Percentiles rank a stretch among this genome's conserved stretches.
These are phyloP conservation scores for Paracoccidioides brasiliensis DNA, from an alignment of 2,329 filamentous ascomycete species.

Conservation along the genomic window DNA sequence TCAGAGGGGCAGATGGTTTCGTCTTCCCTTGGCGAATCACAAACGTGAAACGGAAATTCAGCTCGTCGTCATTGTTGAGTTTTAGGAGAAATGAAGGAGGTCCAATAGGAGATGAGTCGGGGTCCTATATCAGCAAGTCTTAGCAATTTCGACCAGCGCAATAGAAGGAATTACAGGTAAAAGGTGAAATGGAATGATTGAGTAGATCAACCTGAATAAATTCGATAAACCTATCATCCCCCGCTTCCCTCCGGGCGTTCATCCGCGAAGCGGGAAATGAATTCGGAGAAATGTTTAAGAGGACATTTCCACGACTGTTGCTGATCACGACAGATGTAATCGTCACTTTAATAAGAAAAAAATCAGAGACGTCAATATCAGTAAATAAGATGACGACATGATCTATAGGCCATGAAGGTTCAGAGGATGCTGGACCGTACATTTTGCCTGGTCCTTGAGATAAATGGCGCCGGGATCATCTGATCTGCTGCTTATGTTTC, in stretches of 20 bases:
- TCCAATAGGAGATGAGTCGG: conserved; percentile 41
- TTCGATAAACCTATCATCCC: conserved; percentile 67
- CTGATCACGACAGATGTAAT: conserved; percentile 73
- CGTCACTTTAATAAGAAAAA: conserved; percentile 48
- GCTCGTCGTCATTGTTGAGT: conserved; percentile 78
- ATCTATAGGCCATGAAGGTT: conserved; percentile 25
- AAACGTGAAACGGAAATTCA: conserved; percentile 87
- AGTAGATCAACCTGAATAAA: conserved; percentile 65
- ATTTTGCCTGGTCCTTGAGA: conserved; percentile 80
- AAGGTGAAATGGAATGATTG: background rate
- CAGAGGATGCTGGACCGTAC: conserved; percentile 36
- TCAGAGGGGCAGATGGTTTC: conserved; percentile 37
- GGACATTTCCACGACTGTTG: conserved; percentile 62
- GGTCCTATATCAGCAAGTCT: conserved; percentile 47
- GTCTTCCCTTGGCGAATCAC: conserved; percentile 49
- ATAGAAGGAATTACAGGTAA: conserved; percentile 7
- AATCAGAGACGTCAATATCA: conserved; percentile 10
- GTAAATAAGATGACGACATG: conserved; percentile 8
- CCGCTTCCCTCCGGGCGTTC: conserved; percentile 54
- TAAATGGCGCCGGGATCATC: conserved; percentile 68
- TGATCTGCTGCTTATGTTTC: conserved; percentile 76
- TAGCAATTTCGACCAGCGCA: conserved; percentile 4
- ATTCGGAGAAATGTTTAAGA: conserved; percentile 72
- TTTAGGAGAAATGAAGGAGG: conserved; percentile 69
- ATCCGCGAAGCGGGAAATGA: conserved; percentile 73